These are phyloP conservation scores for Xanthoconium separans DNA, from an alignment of 1,284 basidiomycete species.

Conservation along the genomic window DNA sequence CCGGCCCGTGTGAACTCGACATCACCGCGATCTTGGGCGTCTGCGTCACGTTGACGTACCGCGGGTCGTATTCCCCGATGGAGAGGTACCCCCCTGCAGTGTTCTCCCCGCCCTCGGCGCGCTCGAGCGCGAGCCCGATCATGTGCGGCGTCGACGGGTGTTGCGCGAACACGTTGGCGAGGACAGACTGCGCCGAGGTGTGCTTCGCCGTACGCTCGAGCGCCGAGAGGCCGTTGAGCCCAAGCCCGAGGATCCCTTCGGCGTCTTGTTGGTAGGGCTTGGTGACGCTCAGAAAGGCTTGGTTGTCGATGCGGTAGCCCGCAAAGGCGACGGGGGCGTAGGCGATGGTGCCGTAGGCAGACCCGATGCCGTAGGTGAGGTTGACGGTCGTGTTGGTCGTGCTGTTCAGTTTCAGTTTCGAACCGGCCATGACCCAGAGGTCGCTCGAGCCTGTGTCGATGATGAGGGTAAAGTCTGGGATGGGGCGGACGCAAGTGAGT, in stretches of 20 bases:
- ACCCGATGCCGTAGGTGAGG: constrained; percentile 33
- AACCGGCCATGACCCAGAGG: constrained; percentile 22
- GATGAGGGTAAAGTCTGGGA: constrained; percentile 27
- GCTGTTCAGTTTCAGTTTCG: constrained; percentile 22
- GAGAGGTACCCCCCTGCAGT: constrained; percentile 40
- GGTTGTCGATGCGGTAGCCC: constrained; percentile 24
- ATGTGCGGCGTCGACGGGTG: constrained; percentile 37
- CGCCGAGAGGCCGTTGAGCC: constrained; percentile 25
- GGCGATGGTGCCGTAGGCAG: constrained; percentile 24
- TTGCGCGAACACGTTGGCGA: constrained; percentile 42
- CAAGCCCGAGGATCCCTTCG: constrained; percentile 29
- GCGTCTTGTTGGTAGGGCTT: constrained; percentile 15
- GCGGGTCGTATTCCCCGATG: constrained; percentile 44
- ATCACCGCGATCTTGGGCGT: constrained; percentile 35
- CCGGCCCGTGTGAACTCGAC: constrained; percentile 34
- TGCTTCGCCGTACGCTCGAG: constrained; percentile 20
- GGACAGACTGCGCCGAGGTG: constrained; percentile 16
- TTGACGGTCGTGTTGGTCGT: constrained; percentile 27
- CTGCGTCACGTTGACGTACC: constrained; percentile 33
- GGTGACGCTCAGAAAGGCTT: constrained; percentile 26
- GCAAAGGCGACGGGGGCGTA: constrained; percentile 26
- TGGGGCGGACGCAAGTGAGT: not conserved
- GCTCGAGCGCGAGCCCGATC: constrained; percentile 42
- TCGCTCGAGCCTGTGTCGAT: constrained; percentile 33
- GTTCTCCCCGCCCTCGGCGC: constrained; percentile 38